These are phyloP conservation scores for Pseudovirgaria hyperparasitica DNA, from an alignment of 2,329 filamentous ascomycete genomes.

Conservation along the genomic window DNA sequence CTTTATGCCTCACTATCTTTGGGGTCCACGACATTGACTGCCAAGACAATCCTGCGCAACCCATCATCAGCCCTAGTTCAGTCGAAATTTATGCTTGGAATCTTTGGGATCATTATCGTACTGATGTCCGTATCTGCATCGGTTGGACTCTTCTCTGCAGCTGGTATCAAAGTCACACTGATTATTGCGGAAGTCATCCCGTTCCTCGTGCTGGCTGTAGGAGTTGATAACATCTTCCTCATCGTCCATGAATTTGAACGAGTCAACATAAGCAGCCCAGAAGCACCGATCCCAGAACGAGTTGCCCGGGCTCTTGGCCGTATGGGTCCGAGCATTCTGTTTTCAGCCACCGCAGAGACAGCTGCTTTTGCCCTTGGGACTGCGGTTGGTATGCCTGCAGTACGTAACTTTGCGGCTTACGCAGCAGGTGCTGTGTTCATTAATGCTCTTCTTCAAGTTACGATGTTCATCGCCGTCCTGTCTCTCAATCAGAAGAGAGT, in stretches of 20 bases:
- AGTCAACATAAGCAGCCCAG: conserved; percentile 82
- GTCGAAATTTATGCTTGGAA: conserved; percentile 92
- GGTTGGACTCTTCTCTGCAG: conserved; percentile 85
- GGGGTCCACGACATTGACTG: conserved; percentile 71
- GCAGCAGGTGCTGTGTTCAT: conserved; percentile 93
- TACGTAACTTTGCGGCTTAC: conserved; percentile 93
- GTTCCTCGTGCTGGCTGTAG: conserved; percentile 89
- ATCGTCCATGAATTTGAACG: conserved; percentile 97
- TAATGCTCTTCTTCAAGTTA: conserved; percentile 93
- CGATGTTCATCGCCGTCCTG: conserved; percentile 89
- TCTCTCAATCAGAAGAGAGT: conserved; percentile 84
- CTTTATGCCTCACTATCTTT: conserved; percentile 88
- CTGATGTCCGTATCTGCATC: conserved; percentile 95
- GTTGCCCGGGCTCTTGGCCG: conserved; percentile 81
- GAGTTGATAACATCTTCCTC: conserved; percentile 97
- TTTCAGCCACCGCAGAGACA: conserved; percentile 91
- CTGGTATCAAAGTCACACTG: conserved; percentile 83
- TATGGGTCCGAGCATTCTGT: conserved; percentile 92
- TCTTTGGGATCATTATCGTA: conserved; percentile 88
- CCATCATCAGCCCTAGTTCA: conserved; percentile 79
- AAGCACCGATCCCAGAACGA: conserved; percentile 74
- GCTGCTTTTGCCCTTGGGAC: conserved; percentile 85
- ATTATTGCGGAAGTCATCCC: conserved; percentile 99
- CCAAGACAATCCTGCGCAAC: conserved; percentile 66
- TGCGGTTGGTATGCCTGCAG: conserved; percentile 94